Evolutionary conservation across 768 basidiomycete species (phyloP).

Genomic region (Gymnopilus junonius): DNA sequence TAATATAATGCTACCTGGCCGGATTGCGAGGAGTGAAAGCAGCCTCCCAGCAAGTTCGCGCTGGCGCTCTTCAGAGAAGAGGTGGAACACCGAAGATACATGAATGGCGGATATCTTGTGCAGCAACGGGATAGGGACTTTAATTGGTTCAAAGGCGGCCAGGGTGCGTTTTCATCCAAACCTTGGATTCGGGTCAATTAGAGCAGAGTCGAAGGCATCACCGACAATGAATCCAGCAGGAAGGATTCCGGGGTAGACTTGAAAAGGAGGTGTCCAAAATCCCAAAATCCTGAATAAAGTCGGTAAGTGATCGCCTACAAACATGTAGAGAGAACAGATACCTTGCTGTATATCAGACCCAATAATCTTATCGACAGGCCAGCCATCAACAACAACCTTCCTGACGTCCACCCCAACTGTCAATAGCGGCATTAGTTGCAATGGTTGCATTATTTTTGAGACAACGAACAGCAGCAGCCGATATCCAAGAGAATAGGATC

Average conservation of each 20-base stretch:
- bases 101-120: constrained; percentile 51
- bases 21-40: constrained; percentile 28
- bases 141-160: constrained; percentile 18
- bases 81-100: constrained; percentile 35
- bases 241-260: constrained; percentile 48
- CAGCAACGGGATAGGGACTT: constrained; percentile 29
- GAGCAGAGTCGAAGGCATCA: constrained; percentile 49
- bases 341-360: constrained; percentile 39
- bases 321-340: neutral
- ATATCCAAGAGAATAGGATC: constrained; percentile 41
- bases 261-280: constrained; percentile 64
- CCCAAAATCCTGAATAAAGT: constrained; percentile 54
- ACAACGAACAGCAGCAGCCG: constrained; percentile 43
- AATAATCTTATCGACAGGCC: constrained; percentile 36
- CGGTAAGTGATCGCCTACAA: neutral
- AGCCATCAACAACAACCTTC: constrained; percentile 41
- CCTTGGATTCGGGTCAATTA: constrained; percentile 22
- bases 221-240: constrained; percentile 58
- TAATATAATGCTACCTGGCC: constrained; percentile 34
- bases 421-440: neutral
- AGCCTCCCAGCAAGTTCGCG: constrained; percentile 23
- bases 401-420: constrained; percentile 42
- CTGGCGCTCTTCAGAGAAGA: constrained; percentile 36
- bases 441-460: too few species aligned
- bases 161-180: neutral